phyloP scores from a whole-genome alignment of 495 filamentous ascomycete species.

The Podospora anserina region DNA sequence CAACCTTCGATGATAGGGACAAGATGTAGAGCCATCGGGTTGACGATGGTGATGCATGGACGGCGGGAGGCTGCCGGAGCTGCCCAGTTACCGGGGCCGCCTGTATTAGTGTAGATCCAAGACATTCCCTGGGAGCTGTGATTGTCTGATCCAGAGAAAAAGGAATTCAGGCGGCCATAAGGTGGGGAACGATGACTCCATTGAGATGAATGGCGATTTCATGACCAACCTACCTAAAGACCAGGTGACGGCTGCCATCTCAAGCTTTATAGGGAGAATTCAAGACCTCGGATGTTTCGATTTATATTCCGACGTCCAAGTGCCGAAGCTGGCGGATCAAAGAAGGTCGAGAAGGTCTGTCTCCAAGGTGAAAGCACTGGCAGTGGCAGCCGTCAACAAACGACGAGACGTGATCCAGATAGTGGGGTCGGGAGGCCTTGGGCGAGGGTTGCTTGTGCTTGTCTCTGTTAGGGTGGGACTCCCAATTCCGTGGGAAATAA shows the following conservation, averaged over 20 bases:
- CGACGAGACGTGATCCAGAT: slow-evolving; percentile 12
- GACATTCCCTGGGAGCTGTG: not conserved
- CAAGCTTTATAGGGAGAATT: not conserved
- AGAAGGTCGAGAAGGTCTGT: not conserved
- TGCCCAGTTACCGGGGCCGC: not conserved
- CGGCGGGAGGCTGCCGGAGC: not conserved
- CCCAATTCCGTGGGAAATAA: slow-evolving; percentile 18
- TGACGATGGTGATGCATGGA: not conserved
- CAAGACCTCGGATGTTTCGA: slow-evolving; percentile 1
- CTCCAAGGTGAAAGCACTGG: not conserved
- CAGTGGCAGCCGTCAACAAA: slow-evolving; percentile 1
- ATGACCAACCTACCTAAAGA: not conserved
- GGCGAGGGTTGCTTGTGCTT: slow-evolving; percentile 5
- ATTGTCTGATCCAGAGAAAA: not conserved
- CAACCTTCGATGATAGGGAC: not conserved
- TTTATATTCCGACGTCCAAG: not conserved
- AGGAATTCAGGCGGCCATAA: not conserved
- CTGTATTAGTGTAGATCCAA: not conserved
- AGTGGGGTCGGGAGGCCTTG: slow-evolving; percentile 17
- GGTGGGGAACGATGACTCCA: not conserved
- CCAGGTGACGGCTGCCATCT: not conserved
- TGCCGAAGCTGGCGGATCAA: not conserved
- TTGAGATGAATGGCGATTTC: not conserved
- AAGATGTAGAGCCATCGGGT: not conserved
- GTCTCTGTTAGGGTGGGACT: slow-evolving; percentile 28